Evolutionary conservation across 2,329 filamentous ascomycete genomes (phyloP).

Genomic region (Cladorrhinum sp.): DNA sequence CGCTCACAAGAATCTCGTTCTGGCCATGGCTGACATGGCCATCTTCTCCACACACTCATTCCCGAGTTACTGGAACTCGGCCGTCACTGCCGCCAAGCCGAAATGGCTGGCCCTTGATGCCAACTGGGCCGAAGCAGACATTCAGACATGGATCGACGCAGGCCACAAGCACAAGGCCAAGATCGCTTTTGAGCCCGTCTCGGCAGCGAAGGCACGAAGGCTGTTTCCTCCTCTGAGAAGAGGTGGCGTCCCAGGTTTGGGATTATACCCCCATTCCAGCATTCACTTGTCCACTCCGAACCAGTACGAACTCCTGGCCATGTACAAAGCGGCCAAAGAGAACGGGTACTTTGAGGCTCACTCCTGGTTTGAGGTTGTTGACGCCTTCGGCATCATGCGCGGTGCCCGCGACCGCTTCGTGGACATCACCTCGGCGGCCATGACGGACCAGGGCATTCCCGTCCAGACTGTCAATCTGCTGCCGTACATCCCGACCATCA

Average conservation of each 20-base stretch:
- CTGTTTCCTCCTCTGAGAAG: constrained; percentile 53
- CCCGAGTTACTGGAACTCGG: constrained; percentile 56
- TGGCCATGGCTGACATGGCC: constrained; percentile 95
- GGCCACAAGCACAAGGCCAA: constrained; percentile 54
- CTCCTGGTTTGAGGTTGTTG: constrained; percentile 77
- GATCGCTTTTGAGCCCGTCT: constrained; percentile 87
- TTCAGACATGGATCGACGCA: constrained; percentile 65
- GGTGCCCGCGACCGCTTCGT: constrained; percentile 70
- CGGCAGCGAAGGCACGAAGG: constrained; percentile 69
- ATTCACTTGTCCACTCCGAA: constrained; percentile 81
- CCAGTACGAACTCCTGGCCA: constrained; percentile 71
- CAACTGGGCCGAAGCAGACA: constrained; percentile 71
- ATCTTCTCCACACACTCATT: constrained; percentile 65
- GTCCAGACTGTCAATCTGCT: constrained; percentile 81
- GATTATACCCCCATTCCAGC: constrained; percentile 58
- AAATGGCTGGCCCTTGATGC: constrained; percentile 81
- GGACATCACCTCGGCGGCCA: constrained; percentile 58
- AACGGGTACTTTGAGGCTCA: constrained; percentile 65
- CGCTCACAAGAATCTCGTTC: constrained; percentile 72
- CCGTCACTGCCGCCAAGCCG: constrained; percentile 56
- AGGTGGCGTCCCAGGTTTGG: constrained; percentile 31
- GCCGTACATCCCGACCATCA: constrained; percentile 79
- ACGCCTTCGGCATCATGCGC: constrained; percentile 72
- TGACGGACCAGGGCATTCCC: constrained; percentile 79
- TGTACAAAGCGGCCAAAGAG: constrained; percentile 68